phyloP scores from a whole-genome alignment of 164 flowering plant genomes.

The Vitis rotundifolia region DNA sequence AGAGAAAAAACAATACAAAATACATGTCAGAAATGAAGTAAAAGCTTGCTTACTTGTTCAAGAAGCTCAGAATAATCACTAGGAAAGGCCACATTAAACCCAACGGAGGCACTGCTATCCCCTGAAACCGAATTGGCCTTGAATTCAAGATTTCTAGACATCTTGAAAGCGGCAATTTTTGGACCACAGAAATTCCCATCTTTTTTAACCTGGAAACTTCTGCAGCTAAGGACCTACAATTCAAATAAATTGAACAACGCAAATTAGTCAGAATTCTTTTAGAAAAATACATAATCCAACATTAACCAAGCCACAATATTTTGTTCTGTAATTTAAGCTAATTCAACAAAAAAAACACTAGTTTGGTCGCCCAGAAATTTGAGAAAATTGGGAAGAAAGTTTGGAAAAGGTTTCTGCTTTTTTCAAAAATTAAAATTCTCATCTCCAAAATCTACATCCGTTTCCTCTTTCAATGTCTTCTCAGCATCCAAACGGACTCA shows the following conservation, averaged over 20 bases:
- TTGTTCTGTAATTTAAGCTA: neutral
- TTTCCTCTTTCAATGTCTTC: too few relatives aligned
- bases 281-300: neutral
- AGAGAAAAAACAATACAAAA: neutral
- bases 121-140: constrained; percentile 27
- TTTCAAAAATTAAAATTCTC: too few relatives aligned
- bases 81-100: constrained; percentile 63
- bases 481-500: too few relatives aligned
- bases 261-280: neutral
- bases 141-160: constrained; percentile 17
- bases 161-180: constrained; percentile 3
- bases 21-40: neutral
- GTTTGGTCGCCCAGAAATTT: neutral
- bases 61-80: constrained; percentile 72
- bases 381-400: too few relatives aligned
- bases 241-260: neutral
- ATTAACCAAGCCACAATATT: neutral
- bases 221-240: constrained; percentile 18
- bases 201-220: constrained; percentile 10
- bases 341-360: neutral
- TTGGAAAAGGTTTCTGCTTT: too few relatives aligned
- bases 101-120: constrained; percentile 31
- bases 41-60: constrained; percentile 49
- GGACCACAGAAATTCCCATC: constrained; percentile 3
- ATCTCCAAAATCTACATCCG: too few relatives aligned